Percentiles rank a stretch among this genome's conserved stretches.
Conservation (phyloP, 129 eudicot genomes). For the Arctium minus region DNA sequence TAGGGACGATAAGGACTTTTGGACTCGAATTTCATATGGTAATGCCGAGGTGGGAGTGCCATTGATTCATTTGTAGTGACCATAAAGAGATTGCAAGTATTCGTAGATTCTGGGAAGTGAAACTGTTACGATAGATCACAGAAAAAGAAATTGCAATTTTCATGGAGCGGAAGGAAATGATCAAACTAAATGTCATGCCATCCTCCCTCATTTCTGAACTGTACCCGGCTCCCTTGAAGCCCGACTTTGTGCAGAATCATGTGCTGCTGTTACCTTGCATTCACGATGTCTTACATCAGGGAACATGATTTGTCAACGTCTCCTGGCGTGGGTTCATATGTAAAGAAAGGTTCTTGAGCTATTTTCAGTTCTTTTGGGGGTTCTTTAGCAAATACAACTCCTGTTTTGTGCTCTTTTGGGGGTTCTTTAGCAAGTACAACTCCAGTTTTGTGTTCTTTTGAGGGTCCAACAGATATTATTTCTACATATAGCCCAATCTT, state of each 20-base stretch:
- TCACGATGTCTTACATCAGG: background rate
- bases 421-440: no score
- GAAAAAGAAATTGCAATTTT: background rate
- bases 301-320: background rate
- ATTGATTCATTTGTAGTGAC: no score
- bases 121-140: background rate
- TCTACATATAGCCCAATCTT: background rate
- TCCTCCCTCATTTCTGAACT: background rate
- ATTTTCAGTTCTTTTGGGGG: no score
- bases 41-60: no score
- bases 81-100: background rate
- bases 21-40: no score
- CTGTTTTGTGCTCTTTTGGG: no score
- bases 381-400: no score
- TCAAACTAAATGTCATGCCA: background rate
- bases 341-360: no score
- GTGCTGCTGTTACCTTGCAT: background rate
- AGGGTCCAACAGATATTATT: background rate
- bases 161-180: background rate
- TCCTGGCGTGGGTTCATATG: no score
- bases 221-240: background rate
- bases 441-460: background rate
- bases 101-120: background rate
- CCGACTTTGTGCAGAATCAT: background rate
- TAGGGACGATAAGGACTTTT: no score